Evolutionary conservation across 176 grass and related monocot genomes (phyloP), one percentile per base, ranked within the genome.

Genomic region (Zizania latifolia): DNA sequence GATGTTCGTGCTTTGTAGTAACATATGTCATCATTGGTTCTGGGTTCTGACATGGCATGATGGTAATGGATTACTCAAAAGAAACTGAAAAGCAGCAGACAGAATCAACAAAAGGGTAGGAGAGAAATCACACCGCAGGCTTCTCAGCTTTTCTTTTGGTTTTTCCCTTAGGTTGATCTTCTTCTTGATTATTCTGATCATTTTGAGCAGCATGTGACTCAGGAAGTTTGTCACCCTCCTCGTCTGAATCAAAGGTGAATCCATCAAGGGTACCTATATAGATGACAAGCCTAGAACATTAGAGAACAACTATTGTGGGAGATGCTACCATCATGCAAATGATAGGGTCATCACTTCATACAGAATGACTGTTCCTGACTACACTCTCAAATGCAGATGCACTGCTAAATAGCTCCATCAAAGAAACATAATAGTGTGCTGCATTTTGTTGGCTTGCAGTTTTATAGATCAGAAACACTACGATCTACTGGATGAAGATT

Each of bases 161-260:
- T 76, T 90, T 94, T 36, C 71, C 43, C 67, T 88, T 82, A 45
- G 83, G 68, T 39, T 86, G 73, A 83, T 89, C 91, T 14, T 45
- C 86, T 75, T 92, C 86, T 81, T 85, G 86, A 82, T 94, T 84
- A 37, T 92, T 88, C 37, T 82, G 86, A 70, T 94, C 84, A 59
- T 82, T 94, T 82, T 81, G 86, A 68, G 55, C 74, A 59, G 56
- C 56, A 33, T 78, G 84, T 14, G 70, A 16, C 75, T 89, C 90
- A 51, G 65, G 68, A 70, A 86, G 34, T 31, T 83, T 92, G 8
- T 94, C 89, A 60, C 67, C 66, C 44, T 97, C 94, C 37, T 87
- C 88, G 32, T 97, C 94, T 74, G 94, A 97, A 85, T 97, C 94
- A 80, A 94, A 94, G 76, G 87, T 81, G 79, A 94, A 94, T 60